Evolutionary conservation across 2,329 filamentous ascomycete genomes (phyloP).

Genomic region (Fusarium sororula): DNA sequence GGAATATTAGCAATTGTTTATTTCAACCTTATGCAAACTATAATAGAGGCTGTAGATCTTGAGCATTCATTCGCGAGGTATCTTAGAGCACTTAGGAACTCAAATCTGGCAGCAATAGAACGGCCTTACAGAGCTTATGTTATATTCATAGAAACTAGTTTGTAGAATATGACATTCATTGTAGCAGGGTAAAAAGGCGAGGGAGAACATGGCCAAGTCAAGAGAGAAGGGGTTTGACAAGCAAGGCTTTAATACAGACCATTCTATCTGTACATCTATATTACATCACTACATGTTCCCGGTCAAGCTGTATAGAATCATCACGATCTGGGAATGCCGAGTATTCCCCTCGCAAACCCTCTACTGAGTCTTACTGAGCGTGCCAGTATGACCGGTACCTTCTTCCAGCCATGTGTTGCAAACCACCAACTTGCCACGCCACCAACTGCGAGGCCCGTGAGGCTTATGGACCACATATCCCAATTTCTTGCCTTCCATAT

Average conservation of each 20-base stretch:
- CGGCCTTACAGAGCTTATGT: not conserved
- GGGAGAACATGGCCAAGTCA: not conserved
- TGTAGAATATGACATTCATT: not conserved
- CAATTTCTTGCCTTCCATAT: slow-evolving; percentile 51
- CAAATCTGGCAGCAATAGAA: not conserved
- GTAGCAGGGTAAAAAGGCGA: not conserved
- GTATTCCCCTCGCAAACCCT: not conserved
- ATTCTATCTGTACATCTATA: not conserved
- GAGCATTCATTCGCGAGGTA: not conserved
- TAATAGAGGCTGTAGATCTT: not conserved
- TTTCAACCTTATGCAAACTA: not conserved
- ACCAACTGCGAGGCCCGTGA: slow-evolving; percentile 16
- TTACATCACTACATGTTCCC: not conserved
- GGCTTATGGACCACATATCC: slow-evolving; percentile 46
- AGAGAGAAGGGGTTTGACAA: not conserved
- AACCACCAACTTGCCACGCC: slow-evolving; percentile 33
- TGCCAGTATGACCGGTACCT: slow-evolving; percentile 14
- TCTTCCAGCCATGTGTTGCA: slow-evolving; percentile 22
- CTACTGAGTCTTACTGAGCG: not conserved
- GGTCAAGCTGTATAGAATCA: not conserved
- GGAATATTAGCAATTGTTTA: not conserved
- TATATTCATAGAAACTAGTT: not conserved
- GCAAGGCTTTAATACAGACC: not conserved
- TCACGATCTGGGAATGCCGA: not conserved
- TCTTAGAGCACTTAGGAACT: not conserved